Conservation (phyloP, 2,329 filamentous ascomycete species). For the Trichoderma cornu-damae region DNA sequence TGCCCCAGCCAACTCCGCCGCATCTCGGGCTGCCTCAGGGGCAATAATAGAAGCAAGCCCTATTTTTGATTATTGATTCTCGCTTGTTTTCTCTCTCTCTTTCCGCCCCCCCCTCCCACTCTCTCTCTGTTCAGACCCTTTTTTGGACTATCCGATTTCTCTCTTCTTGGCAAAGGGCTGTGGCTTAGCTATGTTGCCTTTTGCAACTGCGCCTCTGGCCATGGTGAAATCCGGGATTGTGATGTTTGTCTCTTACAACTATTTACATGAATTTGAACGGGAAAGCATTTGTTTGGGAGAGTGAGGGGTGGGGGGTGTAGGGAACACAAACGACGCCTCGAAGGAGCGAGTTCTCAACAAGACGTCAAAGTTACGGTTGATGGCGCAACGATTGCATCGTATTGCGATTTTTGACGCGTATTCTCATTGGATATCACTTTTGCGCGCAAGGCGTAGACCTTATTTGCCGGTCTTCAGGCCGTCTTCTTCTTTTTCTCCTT, state of each 20-base stretch:
- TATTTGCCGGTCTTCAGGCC: neutral
- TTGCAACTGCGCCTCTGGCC: neutral
- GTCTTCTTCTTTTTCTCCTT: neutral
- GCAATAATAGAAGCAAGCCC: neutral
- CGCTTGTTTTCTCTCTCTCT: neutral
- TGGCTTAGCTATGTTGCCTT: neutral
- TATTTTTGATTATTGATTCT: neutral
- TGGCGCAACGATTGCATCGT: conserved; percentile 13
- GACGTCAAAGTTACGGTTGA: conserved; percentile 3
- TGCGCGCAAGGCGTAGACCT: conserved; percentile 12
- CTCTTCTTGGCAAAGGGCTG: neutral
- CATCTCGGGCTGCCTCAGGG: conserved; percentile 8
- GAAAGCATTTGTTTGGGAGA: conserved; percentile 2
- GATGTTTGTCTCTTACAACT: conserved; percentile 1
- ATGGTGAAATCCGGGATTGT: neutral
- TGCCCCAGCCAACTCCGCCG: neutral
- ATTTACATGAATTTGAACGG: conserved; percentile 8
- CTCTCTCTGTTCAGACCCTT: too few relatives aligned
- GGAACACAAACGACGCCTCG: conserved; percentile 4
- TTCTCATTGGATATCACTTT: conserved; percentile 12
- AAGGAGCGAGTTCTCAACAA: conserved; percentile 6
- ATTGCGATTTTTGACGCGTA: conserved; percentile 12
- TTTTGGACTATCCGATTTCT: too few relatives aligned
- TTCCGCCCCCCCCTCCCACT: too few relatives aligned
- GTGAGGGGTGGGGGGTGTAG: neutral